Evolutionary conservation across 2,329 filamentous ascomycete genomes (phyloP).

Genomic region (Aspergillus eucalypticola): DNA sequence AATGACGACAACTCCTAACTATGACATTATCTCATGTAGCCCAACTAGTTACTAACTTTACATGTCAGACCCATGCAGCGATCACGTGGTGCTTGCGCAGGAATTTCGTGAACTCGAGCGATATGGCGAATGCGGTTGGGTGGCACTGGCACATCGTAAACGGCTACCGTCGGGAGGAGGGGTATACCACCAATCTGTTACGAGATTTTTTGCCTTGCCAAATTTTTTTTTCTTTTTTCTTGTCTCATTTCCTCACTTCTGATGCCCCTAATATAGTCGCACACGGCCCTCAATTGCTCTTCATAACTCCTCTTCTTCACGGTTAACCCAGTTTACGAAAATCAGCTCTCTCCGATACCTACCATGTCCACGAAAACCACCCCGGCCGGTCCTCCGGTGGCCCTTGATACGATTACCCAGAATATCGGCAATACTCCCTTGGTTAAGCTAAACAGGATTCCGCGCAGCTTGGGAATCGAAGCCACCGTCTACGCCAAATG

Average conservation of each 20-base stretch:
- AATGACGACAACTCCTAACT: background rate
- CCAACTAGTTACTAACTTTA: background rate
- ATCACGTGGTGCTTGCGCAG: background rate
- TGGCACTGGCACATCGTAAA: background rate
- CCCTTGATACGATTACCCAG: conserved; percentile 71
- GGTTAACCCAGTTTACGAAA: background rate
- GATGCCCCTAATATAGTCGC: background rate
- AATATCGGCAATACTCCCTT: conserved; percentile 97
- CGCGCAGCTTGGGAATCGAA: conserved; percentile 84
- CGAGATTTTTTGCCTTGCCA: conserved; percentile 16
- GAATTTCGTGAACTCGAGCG: background rate
- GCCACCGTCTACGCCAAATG: conserved; percentile 88
- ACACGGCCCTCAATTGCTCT: background rate
- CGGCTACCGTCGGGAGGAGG: conserved; percentile 5
- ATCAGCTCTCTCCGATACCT: background rate
- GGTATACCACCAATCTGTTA: conserved; percentile 22
- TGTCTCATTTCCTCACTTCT: background rate
- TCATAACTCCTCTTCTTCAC: background rate
- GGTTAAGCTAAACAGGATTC: conserved; percentile 88
- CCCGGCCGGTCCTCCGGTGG: conserved; percentile 55
- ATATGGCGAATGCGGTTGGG: background rate
- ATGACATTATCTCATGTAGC: too few species aligned
- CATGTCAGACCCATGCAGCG: background rate
- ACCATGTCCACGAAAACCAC: conserved; percentile 52
- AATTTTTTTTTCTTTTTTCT: background rate